A percentile compares a stretch with the other conserved stretches of the same genome.
phyloP scores from a whole-genome alignment of 306 rosid genomes.

The Astragalus membranaceus region DNA sequence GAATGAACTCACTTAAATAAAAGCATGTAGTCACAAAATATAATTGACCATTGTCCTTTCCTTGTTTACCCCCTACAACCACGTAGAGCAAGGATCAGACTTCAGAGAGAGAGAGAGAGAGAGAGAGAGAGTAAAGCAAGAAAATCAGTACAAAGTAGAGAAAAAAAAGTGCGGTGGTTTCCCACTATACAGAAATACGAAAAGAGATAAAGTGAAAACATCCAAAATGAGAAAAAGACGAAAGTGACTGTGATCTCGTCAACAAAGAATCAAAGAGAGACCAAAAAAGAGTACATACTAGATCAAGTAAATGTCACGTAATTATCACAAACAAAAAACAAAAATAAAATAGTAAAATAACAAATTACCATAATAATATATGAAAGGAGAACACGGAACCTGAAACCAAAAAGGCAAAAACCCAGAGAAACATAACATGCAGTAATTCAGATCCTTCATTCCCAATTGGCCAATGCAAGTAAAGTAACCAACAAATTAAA shows the following conservation, averaged over 20 bases:
- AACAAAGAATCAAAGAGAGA: constrained; percentile 37
- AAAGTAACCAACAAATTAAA: neutral
- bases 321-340: constrained; percentile 20
- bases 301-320: constrained; percentile 28
- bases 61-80: constrained; percentile 18
- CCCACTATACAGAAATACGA: constrained; percentile 56
- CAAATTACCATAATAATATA: neutral
- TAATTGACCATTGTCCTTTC: constrained; percentile 10
- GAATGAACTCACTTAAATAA: neutral
- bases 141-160: constrained; percentile 17
- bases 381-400: neutral
- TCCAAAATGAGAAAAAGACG: constrained; percentile 69
- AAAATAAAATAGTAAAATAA: neutral
- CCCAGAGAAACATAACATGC: neutral
- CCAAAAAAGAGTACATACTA: neutral
- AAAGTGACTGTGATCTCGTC: constrained; percentile 53
- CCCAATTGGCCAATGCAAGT: neutral
- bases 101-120: constrained; percentile 3
- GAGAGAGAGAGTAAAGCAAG: constrained; percentile 17
- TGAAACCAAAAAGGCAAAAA: neutral
- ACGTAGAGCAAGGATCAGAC: constrained; percentile 12
- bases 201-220: constrained; percentile 37
- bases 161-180: constrained; percentile 19
- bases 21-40: constrained; percentile 3
- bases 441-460: constrained; percentile 18